Evolutionary conservation across 169 alveolate species (phyloP).

Genomic region (Plasmodium vivax): DNA sequence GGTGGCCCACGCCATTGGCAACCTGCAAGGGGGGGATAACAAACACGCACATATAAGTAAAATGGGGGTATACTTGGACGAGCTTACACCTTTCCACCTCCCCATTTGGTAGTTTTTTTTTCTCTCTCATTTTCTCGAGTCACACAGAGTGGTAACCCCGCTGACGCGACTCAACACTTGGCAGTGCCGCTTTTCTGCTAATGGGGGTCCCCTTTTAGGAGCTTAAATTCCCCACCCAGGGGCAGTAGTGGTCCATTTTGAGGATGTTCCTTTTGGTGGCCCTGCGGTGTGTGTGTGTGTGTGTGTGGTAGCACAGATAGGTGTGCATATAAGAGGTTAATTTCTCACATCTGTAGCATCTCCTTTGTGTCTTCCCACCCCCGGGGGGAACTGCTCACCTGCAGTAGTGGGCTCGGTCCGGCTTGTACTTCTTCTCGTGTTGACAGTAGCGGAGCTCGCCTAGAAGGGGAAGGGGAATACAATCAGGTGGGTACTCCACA

Average conservation of each 20-base stretch:
- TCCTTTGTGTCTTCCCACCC: neutral
- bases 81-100: neutral
- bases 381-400: constrained; percentile 58
- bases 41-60: neutral
- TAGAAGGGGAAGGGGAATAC: constrained; percentile 2
- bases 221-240: constrained; percentile 82
- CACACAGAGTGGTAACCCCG: neutral
- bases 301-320: neutral
- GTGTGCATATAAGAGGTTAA: neutral
- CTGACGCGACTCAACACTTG: neutral
- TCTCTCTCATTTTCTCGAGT: neutral
- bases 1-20: constrained; percentile 74
- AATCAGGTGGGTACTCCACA: neutral
- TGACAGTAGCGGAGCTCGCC: constrained; percentile 71
- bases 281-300: constrained; percentile 1
- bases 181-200: neutral
- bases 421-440: constrained; percentile 81
- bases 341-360: neutral
- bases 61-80: neutral
- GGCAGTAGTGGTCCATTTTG: constrained; percentile 94
- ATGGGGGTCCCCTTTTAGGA: neutral
- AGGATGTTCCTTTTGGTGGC: constrained; percentile 86
- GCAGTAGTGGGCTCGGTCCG: constrained; percentile 92
- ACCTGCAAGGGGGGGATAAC: constrained; percentile 29
- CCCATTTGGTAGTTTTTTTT: neutral